These are phyloP conservation scores for Lanmaoa pseudosensibilis DNA, from an alignment of 768 basidiomycete genomes.

Conservation along the genomic window DNA sequence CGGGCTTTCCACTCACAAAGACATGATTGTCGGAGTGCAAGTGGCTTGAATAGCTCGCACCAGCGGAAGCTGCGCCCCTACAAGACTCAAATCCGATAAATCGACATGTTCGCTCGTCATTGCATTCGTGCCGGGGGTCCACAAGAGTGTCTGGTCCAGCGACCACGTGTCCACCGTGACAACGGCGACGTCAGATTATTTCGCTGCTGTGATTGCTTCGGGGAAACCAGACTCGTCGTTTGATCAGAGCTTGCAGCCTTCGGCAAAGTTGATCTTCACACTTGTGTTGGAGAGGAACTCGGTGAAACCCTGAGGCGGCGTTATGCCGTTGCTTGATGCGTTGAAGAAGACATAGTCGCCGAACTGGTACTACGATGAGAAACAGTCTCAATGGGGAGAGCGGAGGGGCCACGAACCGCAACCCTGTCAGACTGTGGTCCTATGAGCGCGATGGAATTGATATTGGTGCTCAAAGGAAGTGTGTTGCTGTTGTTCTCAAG, in stretches of 20 bases:
- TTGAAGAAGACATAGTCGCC: conserved; percentile 75
- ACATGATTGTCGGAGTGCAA: conserved; percentile 65
- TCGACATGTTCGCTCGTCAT: conserved; percentile 75
- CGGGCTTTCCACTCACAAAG: conserved; percentile 65
- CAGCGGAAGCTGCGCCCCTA: conserved; percentile 63
- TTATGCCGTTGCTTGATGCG: conserved; percentile 47
- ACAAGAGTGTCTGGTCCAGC: conserved; percentile 35
- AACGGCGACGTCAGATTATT: conserved; percentile 56
- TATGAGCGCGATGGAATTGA: conserved; percentile 57
- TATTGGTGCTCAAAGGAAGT: conserved; percentile 52
- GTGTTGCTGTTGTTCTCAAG: conserved; percentile 55
- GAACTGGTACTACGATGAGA: conserved; percentile 36
- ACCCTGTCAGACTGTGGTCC: conserved; percentile 65
- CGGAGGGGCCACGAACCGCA: conserved; percentile 40
- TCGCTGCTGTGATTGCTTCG: conserved; percentile 54
- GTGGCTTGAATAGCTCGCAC: conserved; percentile 62
- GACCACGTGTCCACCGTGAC: conserved; percentile 58
- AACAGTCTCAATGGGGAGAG: background rate
- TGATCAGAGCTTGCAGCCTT: conserved; percentile 71
- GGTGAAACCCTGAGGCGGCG: conserved; percentile 62
- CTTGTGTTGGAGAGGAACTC: conserved; percentile 49
- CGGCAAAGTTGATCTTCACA: conserved; percentile 59
- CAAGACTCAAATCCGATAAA: conserved; percentile 57
- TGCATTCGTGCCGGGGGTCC: conserved; percentile 63
- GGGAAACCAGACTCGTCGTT: conserved; percentile 37